Percentiles rank a stretch among this genome's conserved stretches.
Conservation (phyloP, 169 alveolate genomes). For the Miamiensis avidus region DNA sequence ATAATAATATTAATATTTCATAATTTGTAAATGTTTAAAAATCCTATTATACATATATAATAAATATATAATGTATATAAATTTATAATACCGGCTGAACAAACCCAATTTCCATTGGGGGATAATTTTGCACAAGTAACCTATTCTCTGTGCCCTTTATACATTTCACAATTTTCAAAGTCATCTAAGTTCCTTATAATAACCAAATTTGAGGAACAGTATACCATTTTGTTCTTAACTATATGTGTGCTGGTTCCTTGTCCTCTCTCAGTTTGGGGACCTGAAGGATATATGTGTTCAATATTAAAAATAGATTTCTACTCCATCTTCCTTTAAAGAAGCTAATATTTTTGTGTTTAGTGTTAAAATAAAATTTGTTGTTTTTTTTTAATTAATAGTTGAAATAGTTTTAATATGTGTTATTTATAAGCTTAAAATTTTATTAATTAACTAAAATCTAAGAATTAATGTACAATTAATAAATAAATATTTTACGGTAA, state of each 20-base stretch:
- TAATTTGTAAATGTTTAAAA: not conserved
- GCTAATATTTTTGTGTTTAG: not conserved
- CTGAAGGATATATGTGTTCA: conserved; percentile 15
- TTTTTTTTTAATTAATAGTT: too few species aligned
- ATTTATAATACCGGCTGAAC: conserved; percentile 34
- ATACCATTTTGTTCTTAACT: conserved; percentile 22
- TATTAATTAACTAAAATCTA: too few species aligned
- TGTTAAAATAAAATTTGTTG: not conserved
- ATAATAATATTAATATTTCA: not conserved
- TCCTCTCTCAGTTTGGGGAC: conserved; percentile 48
- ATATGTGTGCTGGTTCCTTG: conserved; percentile 15
- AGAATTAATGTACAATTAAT: too few species aligned
- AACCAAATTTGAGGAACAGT: conserved; percentile 35
- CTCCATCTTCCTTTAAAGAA: not conserved
- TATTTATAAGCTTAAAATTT: too few species aligned
- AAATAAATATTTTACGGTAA: too few species aligned
- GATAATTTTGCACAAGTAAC: conserved; percentile 40
- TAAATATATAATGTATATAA: not conserved
- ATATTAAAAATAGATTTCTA: too few species aligned
- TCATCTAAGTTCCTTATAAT: conserved; percentile 37
- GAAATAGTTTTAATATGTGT: too few species aligned
- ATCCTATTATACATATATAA: not conserved
- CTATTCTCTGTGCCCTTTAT: conserved; percentile 23
- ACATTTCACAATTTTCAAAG: conserved; percentile 14
- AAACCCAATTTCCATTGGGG: conserved; percentile 44